A percentile compares a stretch with the other conserved stretches of the same genome.
phyloP scores from a whole-genome alignment of 331 rosid genomes.

The Arachis monticola region DNA sequence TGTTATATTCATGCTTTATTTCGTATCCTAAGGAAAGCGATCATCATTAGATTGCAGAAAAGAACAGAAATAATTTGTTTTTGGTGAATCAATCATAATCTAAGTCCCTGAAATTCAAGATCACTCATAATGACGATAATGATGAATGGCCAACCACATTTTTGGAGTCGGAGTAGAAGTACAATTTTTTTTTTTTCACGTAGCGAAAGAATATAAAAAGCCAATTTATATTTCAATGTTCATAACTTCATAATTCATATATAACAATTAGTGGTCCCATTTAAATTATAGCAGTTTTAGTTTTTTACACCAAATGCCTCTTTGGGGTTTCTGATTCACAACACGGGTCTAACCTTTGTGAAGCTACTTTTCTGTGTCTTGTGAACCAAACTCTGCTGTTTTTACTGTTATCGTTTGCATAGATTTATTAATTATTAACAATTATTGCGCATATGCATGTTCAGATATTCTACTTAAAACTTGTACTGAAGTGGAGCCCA shows the following conservation, averaged over 20 bases:
- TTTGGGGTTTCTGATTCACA: background rate
- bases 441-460: background rate
- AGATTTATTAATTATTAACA: background rate
- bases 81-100: background rate
- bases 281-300: too few relatives aligned
- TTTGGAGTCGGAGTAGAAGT: background rate
- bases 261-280: background rate
- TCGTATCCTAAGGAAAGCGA: background rate
- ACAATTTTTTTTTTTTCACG: background rate
- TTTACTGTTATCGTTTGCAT: background rate
- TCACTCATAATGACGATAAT: conserved; percentile 2
- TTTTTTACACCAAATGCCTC: too few relatives aligned
- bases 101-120: background rate
- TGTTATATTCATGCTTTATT: background rate
- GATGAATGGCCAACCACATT: conserved; percentile 10
- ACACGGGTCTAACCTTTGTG: background rate
- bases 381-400: background rate
- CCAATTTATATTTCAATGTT: background rate
- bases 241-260: background rate
- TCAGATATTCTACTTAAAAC: background rate
- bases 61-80: background rate
- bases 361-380: background rate
- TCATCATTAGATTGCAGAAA: background rate
- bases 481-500: background rate
- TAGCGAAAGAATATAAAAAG: background rate